phyloP scores from a whole-genome alignment of 2,329 filamentous ascomycete genomes.

The Cladosporium colombiae region DNA sequence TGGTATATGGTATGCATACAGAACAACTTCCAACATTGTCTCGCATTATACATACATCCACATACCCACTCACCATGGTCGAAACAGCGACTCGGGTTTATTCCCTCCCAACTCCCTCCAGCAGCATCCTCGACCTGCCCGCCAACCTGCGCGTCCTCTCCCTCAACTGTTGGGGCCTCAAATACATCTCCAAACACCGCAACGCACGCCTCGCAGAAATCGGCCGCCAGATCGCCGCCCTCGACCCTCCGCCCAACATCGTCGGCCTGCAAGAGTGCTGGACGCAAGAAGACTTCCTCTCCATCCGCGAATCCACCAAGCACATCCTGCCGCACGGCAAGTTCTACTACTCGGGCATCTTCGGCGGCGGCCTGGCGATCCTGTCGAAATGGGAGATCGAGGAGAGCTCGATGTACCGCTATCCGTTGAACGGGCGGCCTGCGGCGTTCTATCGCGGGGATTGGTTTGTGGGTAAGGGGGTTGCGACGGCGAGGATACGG shows the following conservation, averaged over 20 bases:
- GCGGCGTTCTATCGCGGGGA: conserved; percentile 93
- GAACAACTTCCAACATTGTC: background rate
- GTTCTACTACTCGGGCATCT: conserved; percentile 87
- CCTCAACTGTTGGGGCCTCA: conserved; percentile 96
- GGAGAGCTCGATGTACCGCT: conserved; percentile 81
- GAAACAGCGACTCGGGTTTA: background rate
- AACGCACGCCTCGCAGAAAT: conserved; percentile 79
- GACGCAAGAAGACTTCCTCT: conserved; percentile 79
- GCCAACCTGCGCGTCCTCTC: conserved; percentile 73
- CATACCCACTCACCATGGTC: background rate
- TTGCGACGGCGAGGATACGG: conserved; percentile 78
- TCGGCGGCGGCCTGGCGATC: conserved; percentile 86
- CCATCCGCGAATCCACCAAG: conserved; percentile 72
- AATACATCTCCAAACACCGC: conserved; percentile 78
- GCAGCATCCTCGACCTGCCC: conserved; percentile 16
- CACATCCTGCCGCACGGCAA: conserved; percentile 84
- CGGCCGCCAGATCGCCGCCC: conserved; percentile 71
- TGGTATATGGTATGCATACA: background rate
- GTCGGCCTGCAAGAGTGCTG: conserved; percentile 96
- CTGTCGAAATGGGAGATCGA: conserved; percentile 90
- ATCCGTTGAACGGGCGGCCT: conserved; percentile 89
- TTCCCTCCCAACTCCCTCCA: background rate
- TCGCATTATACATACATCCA: no score
- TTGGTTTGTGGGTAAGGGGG: conserved; percentile 94
- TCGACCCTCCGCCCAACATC: conserved; percentile 72